A percentile compares a stretch with the other conserved stretches of the same genome.
Evolutionary conservation across 2,329 filamentous ascomycete genomes (phyloP).

Genomic region (Nannizziopsis arthrosporioides): DNA sequence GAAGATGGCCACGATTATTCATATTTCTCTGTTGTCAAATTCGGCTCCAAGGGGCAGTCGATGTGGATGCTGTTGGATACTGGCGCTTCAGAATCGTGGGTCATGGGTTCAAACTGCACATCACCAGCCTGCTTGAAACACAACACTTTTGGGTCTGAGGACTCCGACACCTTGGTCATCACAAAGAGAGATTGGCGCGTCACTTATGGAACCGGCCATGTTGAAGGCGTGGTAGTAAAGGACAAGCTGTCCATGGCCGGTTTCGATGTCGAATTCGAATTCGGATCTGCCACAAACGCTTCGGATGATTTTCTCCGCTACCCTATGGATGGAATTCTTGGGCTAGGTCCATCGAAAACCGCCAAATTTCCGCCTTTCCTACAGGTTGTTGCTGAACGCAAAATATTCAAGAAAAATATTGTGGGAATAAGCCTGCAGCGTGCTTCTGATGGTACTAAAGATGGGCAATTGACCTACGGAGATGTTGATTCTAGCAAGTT

Average conservation of each 20-base stretch:
- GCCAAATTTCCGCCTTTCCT: constrained; percentile 50
- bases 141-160: constrained; percentile 53
- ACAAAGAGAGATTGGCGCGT: constrained; percentile 50
- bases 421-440: constrained; percentile 62
- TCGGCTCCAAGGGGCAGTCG: constrained; percentile 40
- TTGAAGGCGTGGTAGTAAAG: constrained; percentile 53
- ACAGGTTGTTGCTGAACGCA: constrained; percentile 46
- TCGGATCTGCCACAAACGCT: constrained; percentile 61
- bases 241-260: constrained; percentile 57
- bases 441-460: constrained; percentile 50
- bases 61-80: constrained; percentile 46
- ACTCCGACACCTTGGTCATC: constrained; percentile 53
- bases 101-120: constrained; percentile 61
- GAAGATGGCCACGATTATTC: constrained; percentile 45
- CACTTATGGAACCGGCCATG: constrained; percentile 64
- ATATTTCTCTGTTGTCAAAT: constrained; percentile 42
- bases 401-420: constrained; percentile 51
- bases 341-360: constrained; percentile 54
- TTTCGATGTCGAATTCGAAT: constrained; percentile 46
- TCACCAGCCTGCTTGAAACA: constrained; percentile 57
- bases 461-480: constrained; percentile 70
- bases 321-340: constrained; percentile 79
- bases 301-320: constrained; percentile 65
- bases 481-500: constrained; percentile 55
- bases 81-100: constrained; percentile 60